Evolutionary conservation across 306 rosid genomes (phyloP).

Genomic region (Prunus kanzakura): DNA sequence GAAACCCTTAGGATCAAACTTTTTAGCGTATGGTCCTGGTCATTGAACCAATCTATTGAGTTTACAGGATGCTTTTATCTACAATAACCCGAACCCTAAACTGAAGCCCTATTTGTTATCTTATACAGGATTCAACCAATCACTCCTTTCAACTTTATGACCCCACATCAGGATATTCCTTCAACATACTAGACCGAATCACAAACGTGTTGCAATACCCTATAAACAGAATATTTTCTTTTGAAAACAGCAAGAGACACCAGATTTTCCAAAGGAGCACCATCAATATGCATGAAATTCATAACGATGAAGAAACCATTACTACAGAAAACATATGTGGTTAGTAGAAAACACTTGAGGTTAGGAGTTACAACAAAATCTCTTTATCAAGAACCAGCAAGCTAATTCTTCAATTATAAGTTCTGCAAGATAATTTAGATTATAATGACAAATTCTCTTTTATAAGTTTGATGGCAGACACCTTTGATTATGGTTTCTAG

Average conservation of each 20-base stretch:
- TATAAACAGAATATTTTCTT: not conserved
- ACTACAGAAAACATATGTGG: not conserved
- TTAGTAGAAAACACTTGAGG: not conserved
- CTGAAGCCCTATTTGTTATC: not conserved
- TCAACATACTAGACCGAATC: not conserved
- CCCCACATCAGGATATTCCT: not conserved
- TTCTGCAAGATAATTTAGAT: not conserved
- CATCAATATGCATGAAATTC: not conserved
- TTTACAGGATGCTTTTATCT: not conserved
- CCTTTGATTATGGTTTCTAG: conserved; percentile 88
- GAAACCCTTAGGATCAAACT: not conserved
- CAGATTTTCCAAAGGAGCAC: not conserved
- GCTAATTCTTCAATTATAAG: not conserved
- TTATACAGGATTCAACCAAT: not conserved
- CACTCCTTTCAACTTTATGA: not conserved
- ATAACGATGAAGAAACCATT: not conserved
- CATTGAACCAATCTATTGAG: not conserved
- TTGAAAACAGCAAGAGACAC: not conserved
- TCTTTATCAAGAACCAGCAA: not conserved
- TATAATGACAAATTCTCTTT: conserved; percentile 1
- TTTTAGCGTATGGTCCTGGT: not conserved
- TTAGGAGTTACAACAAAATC: not conserved
- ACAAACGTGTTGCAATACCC: not conserved
- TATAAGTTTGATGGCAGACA: conserved; percentile 25
- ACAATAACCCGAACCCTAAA: not conserved